Percentiles rank a stretch among this genome's conserved stretches.
These are phyloP conservation scores for Hypoxylon sp. DNA, from an alignment of 2,329 filamentous ascomycete species.

Conservation along the genomic window DNA sequence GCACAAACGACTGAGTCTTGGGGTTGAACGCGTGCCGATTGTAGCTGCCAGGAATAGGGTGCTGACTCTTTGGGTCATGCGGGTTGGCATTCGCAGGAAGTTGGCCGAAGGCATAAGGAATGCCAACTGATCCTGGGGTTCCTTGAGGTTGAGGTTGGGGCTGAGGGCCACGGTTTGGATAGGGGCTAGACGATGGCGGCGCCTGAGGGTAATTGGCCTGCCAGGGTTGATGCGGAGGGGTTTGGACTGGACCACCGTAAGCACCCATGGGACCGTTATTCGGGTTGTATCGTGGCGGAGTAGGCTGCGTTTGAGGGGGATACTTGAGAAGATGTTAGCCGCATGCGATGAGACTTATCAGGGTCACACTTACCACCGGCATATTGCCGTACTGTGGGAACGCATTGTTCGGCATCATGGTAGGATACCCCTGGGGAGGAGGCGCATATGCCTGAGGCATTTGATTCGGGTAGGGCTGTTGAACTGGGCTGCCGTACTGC, in stretches of 20 bases:
- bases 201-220: slow-evolving; percentile 50
- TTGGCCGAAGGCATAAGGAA: slow-evolving; percentile 84
- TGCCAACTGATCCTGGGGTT: slow-evolving; percentile 51
- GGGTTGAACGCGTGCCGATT: slow-evolving; percentile 92
- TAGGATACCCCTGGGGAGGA: slow-evolving; percentile 61
- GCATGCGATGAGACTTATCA: slow-evolving; percentile 48
- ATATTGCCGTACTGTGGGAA: slow-evolving; percentile 64
- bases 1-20: slow-evolving; percentile 92
- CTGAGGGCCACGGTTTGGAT: slow-evolving; percentile 50
- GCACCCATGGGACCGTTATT: slow-evolving; percentile 55
- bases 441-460: slow-evolving; percentile 63
- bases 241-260: slow-evolving; percentile 56
- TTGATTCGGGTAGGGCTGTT: slow-evolving; percentile 64
- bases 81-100: slow-evolving; percentile 79
- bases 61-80: slow-evolving; percentile 80
- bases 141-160: slow-evolving; percentile 48
- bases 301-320: slow-evolving; percentile 54
- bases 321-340: slow-evolving; percentile 56
- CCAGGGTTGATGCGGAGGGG: slow-evolving; percentile 55
- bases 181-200: slow-evolving; percentile 45
- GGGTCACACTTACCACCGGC: slow-evolving; percentile 60
- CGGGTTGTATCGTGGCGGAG: slow-evolving; percentile 56
- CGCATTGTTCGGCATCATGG: slow-evolving; percentile 59
- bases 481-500: slow-evolving; percentile 62
- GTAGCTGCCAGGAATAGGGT: slow-evolving; percentile 87